Evolutionary conservation across 108 stramenopile species (phyloP).

Genomic region (Schizochytrium sp.): DNA sequence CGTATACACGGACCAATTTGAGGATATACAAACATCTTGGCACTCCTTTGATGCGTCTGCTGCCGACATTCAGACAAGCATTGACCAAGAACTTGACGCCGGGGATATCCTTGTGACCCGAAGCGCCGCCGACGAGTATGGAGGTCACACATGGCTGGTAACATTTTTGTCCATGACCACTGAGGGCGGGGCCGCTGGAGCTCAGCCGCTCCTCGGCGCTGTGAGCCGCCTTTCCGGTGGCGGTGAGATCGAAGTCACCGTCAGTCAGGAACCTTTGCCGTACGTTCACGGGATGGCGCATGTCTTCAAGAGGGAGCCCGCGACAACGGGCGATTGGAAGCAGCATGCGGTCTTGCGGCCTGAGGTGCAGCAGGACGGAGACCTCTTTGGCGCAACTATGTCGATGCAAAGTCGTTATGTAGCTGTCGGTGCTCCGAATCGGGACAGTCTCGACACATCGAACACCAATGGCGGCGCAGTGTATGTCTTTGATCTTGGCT

Average conservation of each 20-base stretch:
- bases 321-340: neutral
- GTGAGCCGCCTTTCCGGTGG: neutral
- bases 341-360: neutral
- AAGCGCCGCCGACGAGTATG: neutral
- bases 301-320: neutral
- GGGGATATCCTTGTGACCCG: neutral
- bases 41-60: neutral
- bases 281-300: neutral
- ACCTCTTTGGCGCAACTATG: neutral
- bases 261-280: neutral
- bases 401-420: neutral
- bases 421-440: constrained; percentile 9
- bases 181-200: neutral
- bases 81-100: neutral
- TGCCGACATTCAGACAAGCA: neutral
- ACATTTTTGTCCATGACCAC: neutral
- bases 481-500: neutral
- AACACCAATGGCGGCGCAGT: neutral
- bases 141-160: neutral
- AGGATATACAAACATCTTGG: neutral
- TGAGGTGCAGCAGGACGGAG: neutral
- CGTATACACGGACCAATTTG: neutral
- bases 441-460: neutral
- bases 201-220: neutral
- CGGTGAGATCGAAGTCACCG: neutral